Evolutionary conservation across 805 yeast species (phyloP).

Genomic region (Limtongozyma cylindracea): DNA sequence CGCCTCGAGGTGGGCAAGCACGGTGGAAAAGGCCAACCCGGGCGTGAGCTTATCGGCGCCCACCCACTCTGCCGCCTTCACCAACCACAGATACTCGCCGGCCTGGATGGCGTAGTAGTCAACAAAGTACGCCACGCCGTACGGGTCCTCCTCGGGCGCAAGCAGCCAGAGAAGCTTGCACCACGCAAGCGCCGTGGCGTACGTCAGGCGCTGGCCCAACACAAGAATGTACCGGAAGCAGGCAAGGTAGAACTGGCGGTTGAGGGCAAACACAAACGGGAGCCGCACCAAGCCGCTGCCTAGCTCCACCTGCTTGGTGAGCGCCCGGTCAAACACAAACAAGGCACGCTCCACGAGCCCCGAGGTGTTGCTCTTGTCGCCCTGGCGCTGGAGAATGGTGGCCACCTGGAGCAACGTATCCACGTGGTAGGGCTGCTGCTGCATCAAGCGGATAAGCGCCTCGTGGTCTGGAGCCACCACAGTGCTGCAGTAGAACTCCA

Average conservation of each 20-base stretch:
- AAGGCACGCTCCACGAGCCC: constrained; percentile 57
- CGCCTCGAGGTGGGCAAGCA: constrained; percentile 28
- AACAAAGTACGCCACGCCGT: constrained; percentile 62
- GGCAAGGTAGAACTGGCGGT: constrained; percentile 54
- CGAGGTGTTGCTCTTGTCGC: constrained; percentile 46
- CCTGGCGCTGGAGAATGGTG: constrained; percentile 47
- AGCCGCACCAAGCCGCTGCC: constrained; percentile 39
- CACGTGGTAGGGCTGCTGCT: constrained; percentile 45
- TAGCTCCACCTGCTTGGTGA: constrained; percentile 17
- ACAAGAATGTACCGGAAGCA: constrained; percentile 46
- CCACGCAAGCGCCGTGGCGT: constrained; percentile 52
- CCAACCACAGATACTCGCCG: constrained; percentile 35
- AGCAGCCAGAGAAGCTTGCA: constrained; percentile 45
- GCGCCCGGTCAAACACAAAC: constrained; percentile 55
- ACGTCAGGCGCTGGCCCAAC: constrained; percentile 56
- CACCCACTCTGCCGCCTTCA: constrained; percentile 24
- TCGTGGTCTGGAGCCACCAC: constrained; percentile 65
- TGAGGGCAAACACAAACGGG: constrained; percentile 53
- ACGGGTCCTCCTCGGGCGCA: constrained; percentile 59
- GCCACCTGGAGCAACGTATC: constrained; percentile 65
- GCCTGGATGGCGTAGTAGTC: constrained; percentile 54
- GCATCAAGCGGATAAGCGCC: constrained; percentile 29
- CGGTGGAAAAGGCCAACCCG: constrained; percentile 39
- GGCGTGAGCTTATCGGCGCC: no score
- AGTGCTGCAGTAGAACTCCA: constrained; percentile 34